Conservation (phyloP, 1,284 basidiomycete genomes). For the Cryptococcus sp. region DNA sequence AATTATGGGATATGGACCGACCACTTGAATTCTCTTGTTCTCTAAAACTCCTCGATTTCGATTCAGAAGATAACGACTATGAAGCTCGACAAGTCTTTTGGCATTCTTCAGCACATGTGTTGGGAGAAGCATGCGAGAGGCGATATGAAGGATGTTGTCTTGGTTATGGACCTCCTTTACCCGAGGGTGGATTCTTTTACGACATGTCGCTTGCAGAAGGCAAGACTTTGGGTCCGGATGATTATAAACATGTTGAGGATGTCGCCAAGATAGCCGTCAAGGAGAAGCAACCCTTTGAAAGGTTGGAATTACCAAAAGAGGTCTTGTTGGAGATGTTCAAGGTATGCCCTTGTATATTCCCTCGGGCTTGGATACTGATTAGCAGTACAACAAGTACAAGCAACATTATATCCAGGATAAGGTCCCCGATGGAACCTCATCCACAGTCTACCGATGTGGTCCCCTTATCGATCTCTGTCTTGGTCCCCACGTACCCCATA, state of each 20-base stretch:
- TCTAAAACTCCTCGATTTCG: constrained; percentile 88
- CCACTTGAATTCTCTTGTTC: constrained; percentile 79
- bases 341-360: constrained; percentile 51
- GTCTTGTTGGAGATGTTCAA: constrained; percentile 94
- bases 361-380: background rate
- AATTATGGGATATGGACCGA: constrained; percentile 91
- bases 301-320: constrained; percentile 89
- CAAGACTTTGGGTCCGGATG: constrained; percentile 69
- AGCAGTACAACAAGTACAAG: constrained; percentile 98
- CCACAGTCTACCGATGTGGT: constrained; percentile 97
- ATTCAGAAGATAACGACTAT: constrained; percentile 78
- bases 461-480: constrained; percentile 98
- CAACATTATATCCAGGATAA: constrained; percentile 92
- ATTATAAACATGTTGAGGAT: constrained; percentile 88
- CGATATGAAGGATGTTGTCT: constrained; percentile 93
- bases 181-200: constrained; percentile 99
- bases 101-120: constrained; percentile 98
- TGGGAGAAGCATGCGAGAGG: constrained; percentile 95
- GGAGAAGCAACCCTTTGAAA: constrained; percentile 96
- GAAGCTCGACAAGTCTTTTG: constrained; percentile 89
- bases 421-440: constrained; percentile 92
- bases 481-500: constrained; percentile 96
- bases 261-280: constrained; percentile 83
- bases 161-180: constrained; percentile 88
- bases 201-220: constrained; percentile 66